Conservation (phyloP, 345 rosid genomes). For the Salix exigua region DNA sequence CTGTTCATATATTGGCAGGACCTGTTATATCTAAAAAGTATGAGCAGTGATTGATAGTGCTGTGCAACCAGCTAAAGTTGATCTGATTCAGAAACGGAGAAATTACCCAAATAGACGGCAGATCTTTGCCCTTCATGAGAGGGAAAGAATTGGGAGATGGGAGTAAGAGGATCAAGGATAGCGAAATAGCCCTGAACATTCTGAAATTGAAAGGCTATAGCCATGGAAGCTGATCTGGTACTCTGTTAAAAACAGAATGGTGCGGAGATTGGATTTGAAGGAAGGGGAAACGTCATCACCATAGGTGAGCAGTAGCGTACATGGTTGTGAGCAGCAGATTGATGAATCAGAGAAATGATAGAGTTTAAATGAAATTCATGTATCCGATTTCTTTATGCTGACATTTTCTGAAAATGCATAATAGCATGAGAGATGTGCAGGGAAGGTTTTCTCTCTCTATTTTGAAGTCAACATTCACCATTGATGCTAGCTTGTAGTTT, state of each 20-base stretch:
- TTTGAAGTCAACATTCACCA: background rate
- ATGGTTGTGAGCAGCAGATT: background rate
- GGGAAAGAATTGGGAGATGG: background rate
- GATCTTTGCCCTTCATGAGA: background rate
- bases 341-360: background rate
- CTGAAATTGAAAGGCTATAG: background rate
- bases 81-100: background rate
- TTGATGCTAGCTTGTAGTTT: background rate
- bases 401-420: background rate
- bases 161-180: background rate
- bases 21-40: background rate
- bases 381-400: background rate
- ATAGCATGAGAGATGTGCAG: background rate
- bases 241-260: background rate
- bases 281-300: background rate
- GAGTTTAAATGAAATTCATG: background rate
- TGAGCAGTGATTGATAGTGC: background rate
- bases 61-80: background rate
- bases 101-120: background rate
- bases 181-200: background rate
- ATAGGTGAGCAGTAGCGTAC: too few relatives aligned
- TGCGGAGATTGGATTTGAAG: background rate
- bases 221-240: background rate
- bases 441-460: background rate
- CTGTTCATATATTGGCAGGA: background rate